phyloP scores from a whole-genome alignment of 768 basidiomycete genomes.

The Russula vinacea region DNA sequence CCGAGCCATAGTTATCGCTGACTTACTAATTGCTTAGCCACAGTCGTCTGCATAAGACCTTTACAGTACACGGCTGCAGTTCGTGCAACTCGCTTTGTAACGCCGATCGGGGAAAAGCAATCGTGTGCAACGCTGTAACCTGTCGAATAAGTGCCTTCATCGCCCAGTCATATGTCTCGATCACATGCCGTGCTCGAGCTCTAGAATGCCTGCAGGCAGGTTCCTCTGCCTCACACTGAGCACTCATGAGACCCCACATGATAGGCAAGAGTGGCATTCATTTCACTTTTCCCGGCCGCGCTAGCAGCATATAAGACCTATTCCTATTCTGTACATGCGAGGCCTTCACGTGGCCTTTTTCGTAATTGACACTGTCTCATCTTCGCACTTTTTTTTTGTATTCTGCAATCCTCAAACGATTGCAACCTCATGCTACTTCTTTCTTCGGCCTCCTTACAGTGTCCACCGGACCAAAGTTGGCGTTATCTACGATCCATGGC shows the following conservation, averaged over 20 bases:
- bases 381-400: neutral
- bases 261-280: conserved; percentile 15
- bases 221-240: conserved; percentile 8
- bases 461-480: conserved; percentile 14
- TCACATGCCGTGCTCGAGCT: conserved; percentile 22
- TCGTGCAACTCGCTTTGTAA: conserved; percentile 5
- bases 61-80: neutral
- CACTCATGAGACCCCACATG: conserved; percentile 27
- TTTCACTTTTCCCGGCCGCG: conserved; percentile 24
- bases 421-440: neutral
- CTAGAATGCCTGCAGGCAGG: conserved; percentile 16
- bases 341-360: conserved; percentile 11
- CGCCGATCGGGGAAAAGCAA: conserved; percentile 3
- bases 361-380: conserved; percentile 15
- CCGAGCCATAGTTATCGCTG: conserved; percentile 13
- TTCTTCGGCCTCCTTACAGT: neutral
- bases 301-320: conserved; percentile 17
- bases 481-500: neutral
- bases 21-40: conserved; percentile 10
- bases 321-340: conserved; percentile 7
- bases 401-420: neutral
- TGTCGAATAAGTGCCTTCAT: conserved; percentile 8
- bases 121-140: neutral
- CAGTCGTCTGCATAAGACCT: neutral
- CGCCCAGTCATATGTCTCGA: conserved; percentile 20